Conservation (phyloP, 192 early-diverging fungal genomes). For the Coemansia umbellata region DNA sequence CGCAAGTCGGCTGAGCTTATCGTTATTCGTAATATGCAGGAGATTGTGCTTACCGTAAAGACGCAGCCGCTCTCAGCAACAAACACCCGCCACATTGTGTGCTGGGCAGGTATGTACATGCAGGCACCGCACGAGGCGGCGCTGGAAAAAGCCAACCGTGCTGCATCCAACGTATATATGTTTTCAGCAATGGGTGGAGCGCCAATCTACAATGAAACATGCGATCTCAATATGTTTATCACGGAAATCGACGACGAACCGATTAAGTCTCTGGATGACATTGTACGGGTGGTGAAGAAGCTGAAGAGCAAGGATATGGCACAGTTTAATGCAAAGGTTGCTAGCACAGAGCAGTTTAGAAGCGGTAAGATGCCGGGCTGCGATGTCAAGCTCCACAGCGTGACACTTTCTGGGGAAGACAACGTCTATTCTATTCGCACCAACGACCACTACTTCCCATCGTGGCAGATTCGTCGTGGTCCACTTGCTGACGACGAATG, state of each 20-base stretch:
- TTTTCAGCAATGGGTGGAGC: background rate
- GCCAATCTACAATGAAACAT: background rate
- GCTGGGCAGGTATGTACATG: slow-evolving; percentile 28
- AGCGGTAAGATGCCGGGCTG: slow-evolving; percentile 25
- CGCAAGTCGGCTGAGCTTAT: slow-evolving; percentile 13
- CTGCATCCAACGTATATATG: slow-evolving; percentile 15
- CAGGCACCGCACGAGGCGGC: slow-evolving; percentile 27
- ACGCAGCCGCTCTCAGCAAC: slow-evolving; percentile 6
- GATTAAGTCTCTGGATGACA: slow-evolving; percentile 23
- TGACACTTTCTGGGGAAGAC: slow-evolving; percentile 14
- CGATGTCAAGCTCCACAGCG: slow-evolving; percentile 15
- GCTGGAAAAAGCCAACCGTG: slow-evolving; percentile 6
- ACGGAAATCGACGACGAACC: slow-evolving; percentile 13
- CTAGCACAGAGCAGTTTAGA: background rate
- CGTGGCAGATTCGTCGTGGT: slow-evolving; percentile 28
- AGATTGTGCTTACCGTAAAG: slow-evolving; percentile 12
- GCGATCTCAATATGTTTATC: slow-evolving; percentile 6
- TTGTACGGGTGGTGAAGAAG: slow-evolving; percentile 1
- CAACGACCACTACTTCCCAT: slow-evolving; percentile 31
- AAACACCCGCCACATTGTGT: slow-evolving; percentile 15
- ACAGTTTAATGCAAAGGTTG: slow-evolving; percentile 12
- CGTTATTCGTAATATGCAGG: slow-evolving; percentile 17
- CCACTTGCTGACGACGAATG: slow-evolving; percentile 19
- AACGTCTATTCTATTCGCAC: slow-evolving; percentile 16
- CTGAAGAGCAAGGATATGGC: slow-evolving; percentile 3